A percentile compares a stretch with the other conserved stretches of the same genome.
Conservation (phyloP, 257 asterid species). For the Anisodus tanguticus region DNA sequence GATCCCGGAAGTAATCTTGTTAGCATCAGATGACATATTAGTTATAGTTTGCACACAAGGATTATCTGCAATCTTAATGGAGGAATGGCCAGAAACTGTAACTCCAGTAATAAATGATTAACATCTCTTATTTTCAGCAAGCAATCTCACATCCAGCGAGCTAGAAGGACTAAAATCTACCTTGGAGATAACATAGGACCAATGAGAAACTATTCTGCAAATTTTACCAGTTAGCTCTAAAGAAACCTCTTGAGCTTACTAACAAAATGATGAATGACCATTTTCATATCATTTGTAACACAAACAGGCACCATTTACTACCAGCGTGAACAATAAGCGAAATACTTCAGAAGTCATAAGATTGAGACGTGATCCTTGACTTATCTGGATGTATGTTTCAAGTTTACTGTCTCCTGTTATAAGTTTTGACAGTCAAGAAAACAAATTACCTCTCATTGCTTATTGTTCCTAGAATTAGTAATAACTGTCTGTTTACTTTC, state of each 20-base stretch:
- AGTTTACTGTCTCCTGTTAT: not conserved
- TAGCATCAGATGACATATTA: not conserved
- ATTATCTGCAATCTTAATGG: not conserved
- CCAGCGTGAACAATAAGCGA: not conserved
- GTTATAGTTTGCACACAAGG: not conserved
- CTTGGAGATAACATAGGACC: not conserved
- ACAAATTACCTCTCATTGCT: not conserved
- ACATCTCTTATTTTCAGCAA: not conserved
- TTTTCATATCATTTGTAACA: not conserved
- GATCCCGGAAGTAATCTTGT: not conserved
- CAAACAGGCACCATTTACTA: not conserved
- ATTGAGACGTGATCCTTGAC: not conserved
- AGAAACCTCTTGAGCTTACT: not conserved
- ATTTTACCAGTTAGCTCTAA: not conserved
- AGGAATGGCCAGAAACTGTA: not conserved
- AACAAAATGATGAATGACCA: not conserved
- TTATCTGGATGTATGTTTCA: not conserved
- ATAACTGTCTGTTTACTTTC: not conserved
- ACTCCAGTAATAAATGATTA: not conserved
- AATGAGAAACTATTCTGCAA: conserved; percentile 11
- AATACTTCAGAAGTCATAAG: not conserved
- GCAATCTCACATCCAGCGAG: not conserved
- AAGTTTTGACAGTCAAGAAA: not conserved
- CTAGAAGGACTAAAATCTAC: not conserved
- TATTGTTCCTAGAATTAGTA: not conserved